Percentiles rank a stretch among this genome's conserved stretches.
phyloP scores from a whole-genome alignment of 257 asterid species.

The Solanum pimpinellifolium region DNA sequence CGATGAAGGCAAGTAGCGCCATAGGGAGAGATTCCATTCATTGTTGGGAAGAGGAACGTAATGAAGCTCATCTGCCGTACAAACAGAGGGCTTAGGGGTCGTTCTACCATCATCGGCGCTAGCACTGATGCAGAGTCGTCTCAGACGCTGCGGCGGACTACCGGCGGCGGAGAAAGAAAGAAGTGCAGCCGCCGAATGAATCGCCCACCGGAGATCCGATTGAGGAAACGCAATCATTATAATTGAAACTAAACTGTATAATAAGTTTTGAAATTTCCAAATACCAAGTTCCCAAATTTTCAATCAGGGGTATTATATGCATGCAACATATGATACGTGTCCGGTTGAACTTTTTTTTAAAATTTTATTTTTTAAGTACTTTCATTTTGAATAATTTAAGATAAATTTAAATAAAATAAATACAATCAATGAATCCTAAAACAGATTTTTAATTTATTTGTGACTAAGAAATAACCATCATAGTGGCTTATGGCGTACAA shows the following conservation, averaged over 20 bases:
- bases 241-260: not conserved
- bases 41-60: conserved; percentile 67
- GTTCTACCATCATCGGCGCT: not conserved
- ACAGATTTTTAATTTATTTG: not conserved
- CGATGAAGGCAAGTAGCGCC: conserved; percentile 88
- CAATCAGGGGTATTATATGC: not conserved
- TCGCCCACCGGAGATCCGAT: conserved; percentile 49
- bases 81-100: conserved; percentile 54
- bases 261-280: not conserved
- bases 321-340: not conserved
- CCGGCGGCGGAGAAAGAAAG: conserved; percentile 31
- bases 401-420: not conserved
- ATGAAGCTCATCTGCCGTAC: conserved; percentile 97
- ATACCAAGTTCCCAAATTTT: not conserved
- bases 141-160: not conserved
- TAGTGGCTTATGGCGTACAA: not conserved
- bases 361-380: not conserved
- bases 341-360: not conserved
- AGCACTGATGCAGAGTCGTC: not conserved
- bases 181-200: conserved; percentile 38
- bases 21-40: conserved; percentile 78
- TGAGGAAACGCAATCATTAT: conserved; percentile 4
- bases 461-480: not conserved
- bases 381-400: not conserved
- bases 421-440: not conserved